Evolutionary conservation across 352 stramenopile species (phyloP).

Genomic region (Pythium brachiatum): DNA sequence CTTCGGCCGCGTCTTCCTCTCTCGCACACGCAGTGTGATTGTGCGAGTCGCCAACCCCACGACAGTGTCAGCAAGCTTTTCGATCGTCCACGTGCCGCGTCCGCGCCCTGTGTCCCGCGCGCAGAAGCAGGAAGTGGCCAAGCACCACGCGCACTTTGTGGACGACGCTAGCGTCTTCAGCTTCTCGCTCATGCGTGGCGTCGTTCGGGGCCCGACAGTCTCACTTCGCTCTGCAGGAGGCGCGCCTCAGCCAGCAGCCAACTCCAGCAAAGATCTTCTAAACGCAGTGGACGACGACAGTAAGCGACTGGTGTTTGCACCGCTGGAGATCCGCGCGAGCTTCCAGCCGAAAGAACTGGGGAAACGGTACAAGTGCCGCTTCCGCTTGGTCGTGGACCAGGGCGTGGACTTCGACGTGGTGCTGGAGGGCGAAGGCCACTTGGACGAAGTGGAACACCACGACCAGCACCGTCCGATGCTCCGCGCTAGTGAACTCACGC

Average conservation of each 20-base stretch:
- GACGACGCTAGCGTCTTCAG: conserved; percentile 66
- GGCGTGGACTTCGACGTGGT: conserved; percentile 69
- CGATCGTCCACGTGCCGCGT: conserved; percentile 50
- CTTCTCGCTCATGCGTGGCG: conserved; percentile 40
- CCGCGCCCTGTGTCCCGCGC: conserved; percentile 50
- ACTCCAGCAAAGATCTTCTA: conserved; percentile 34
- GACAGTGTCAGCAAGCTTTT: conserved; percentile 48
- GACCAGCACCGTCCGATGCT: conserved; percentile 55
- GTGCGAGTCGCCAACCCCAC: conserved; percentile 68
- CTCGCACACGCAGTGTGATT: conserved; percentile 36
- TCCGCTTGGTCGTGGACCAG: conserved; percentile 59
- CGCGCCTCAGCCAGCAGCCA: conserved; percentile 31
- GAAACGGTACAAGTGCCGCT: conserved; percentile 57
- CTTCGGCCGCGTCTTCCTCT: conserved; percentile 67
- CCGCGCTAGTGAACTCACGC: conserved; percentile 35
- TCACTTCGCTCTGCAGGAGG: conserved; percentile 51
- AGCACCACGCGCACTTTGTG: conserved; percentile 47
- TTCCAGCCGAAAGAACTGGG: conserved; percentile 43
- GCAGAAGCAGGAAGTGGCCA: conserved; percentile 50
- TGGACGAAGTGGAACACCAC: conserved; percentile 44
- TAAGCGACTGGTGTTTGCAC: conserved; percentile 35
- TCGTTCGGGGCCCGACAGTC: conserved; percentile 53
- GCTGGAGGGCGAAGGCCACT: conserved; percentile 63
- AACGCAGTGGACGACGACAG: conserved; percentile 26
- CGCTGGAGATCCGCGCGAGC: conserved; percentile 42